These are phyloP conservation scores for Scheffersomyces ergatensis DNA, from an alignment of 805 yeast species.

Conservation along the genomic window DNA sequence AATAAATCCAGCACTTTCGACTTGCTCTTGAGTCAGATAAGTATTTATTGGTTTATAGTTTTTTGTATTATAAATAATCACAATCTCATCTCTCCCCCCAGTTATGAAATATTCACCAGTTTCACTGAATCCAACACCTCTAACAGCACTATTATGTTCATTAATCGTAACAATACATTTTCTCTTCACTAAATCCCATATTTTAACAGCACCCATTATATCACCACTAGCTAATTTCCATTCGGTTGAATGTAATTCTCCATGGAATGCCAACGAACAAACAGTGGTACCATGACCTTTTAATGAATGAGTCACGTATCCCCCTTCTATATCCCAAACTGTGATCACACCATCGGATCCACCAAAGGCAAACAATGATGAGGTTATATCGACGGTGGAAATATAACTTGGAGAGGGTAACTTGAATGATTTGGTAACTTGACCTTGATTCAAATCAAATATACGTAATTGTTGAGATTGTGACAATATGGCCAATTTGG, in stretches of 20 bases:
- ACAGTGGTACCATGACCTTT: conserved; percentile 93
- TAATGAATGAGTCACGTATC: conserved; percentile 82
- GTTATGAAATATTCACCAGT: conserved; percentile 59
- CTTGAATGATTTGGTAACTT: conserved; percentile 50
- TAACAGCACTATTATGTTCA: conserved; percentile 82
- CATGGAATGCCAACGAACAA: conserved; percentile 70
- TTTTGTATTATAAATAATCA: conserved; percentile 54
- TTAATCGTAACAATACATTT: conserved; percentile 59
- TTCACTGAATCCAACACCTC: conserved; percentile 69
- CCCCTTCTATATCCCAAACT: conserved; percentile 90
- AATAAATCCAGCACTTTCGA: conserved; percentile 66
- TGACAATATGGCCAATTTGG: conserved; percentile 66
- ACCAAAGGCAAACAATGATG: conserved; percentile 88
- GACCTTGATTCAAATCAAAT: conserved; percentile 44
- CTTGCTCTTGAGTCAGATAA: conserved; percentile 68
- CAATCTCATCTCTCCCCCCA: conserved; percentile 88
- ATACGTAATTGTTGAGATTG: conserved; percentile 81
- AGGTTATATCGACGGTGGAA: conserved; percentile 72
- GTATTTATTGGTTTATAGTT: conserved; percentile 60
- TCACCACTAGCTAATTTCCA: conserved; percentile 82
- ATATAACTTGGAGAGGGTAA: conserved; percentile 81
- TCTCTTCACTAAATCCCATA: conserved; percentile 72
- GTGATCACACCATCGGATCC: conserved; percentile 91
- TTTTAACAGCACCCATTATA: conserved; percentile 52
- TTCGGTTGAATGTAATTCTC: conserved; percentile 58